Conservation (phyloP, 2,329 filamentous ascomycete species). For the Scedosporium dehoogii region DNA sequence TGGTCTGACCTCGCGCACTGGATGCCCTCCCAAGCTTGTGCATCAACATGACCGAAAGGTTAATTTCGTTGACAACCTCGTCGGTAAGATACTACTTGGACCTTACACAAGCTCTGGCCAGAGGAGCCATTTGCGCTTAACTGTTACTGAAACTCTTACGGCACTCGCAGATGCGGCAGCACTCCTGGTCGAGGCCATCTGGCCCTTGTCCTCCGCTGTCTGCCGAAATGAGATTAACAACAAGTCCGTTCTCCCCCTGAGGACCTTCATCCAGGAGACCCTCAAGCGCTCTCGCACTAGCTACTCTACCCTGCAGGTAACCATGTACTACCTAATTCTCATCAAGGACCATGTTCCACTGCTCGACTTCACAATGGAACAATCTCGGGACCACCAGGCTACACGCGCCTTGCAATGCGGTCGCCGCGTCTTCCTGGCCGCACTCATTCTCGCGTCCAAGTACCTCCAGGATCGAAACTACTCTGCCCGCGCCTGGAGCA, state of each 20-base stretch:
- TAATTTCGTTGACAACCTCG: constrained; percentile 92
- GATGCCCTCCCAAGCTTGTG: constrained; percentile 62
- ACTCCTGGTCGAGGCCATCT: constrained; percentile 94
- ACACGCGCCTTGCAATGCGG: constrained; percentile 85
- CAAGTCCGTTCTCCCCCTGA: constrained; percentile 76
- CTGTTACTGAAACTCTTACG: constrained; percentile 11
- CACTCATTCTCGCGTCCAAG: constrained; percentile 92
- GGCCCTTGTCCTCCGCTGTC: constrained; percentile 78
- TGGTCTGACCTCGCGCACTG: constrained; percentile 19
- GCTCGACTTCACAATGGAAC: constrained; percentile 78
- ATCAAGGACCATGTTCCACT: constrained; percentile 84
- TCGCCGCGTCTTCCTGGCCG: constrained; percentile 92
- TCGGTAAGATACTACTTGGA: constrained; percentile 63
- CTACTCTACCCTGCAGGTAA: constrained; percentile 95
- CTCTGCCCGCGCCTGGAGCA: constrained; percentile 95
- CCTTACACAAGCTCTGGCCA: not conserved
- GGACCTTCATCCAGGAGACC: constrained; percentile 96
- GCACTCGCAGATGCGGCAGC: constrained; percentile 76
- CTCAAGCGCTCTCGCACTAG: constrained; percentile 88
- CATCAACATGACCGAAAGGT: constrained; percentile 87
- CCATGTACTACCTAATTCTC: constrained; percentile 89
- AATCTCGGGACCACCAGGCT: constrained; percentile 60
- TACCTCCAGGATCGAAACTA: constrained; percentile 98
- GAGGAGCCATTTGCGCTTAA: not conserved
- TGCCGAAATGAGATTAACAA: constrained; percentile 63